Evolutionary conservation across 169 alveolate species (phyloP).

Genomic region (Perkinsus marinus): DNA sequence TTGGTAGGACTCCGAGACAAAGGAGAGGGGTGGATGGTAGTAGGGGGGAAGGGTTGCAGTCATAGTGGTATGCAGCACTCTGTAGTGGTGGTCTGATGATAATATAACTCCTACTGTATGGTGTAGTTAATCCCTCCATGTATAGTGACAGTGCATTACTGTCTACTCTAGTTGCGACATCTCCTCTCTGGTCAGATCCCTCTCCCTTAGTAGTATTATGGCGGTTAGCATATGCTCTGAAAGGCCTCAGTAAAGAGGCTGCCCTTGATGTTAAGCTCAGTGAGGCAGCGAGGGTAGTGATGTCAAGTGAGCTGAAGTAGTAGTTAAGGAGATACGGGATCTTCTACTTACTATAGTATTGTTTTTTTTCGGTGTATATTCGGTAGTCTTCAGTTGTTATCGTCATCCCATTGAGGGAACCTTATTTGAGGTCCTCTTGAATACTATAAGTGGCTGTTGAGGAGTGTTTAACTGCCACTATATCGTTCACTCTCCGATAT

Average conservation of each 20-base stretch:
- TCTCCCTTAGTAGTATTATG: neutral
- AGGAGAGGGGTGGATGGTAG: too few species aligned
- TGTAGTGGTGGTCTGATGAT: neutral
- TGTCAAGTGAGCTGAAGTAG: neutral
- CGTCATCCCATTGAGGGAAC: too few species aligned
- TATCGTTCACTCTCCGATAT: too few species aligned
- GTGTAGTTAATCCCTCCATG: too few species aligned
- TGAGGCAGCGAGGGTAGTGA: neutral
- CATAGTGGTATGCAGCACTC: neutral
- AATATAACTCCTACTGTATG: neutral
- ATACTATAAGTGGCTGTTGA: neutral
- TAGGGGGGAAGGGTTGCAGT: neutral
- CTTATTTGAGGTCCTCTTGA: too few species aligned
- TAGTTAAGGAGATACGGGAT: too few species aligned
- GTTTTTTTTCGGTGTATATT: too few species aligned
- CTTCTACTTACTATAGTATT: too few species aligned
- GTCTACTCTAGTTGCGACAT: neutral
- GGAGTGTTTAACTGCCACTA: too few species aligned
- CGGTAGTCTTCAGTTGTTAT: too few species aligned
- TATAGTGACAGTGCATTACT: too few species aligned
- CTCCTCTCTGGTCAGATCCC: neutral
- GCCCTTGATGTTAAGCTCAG: neutral
- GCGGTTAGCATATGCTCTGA: neutral
- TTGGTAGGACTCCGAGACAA: too few species aligned
- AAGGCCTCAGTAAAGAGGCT: neutral